Evolutionary conservation across 192 early-diverging fungal species (phyloP).

Genomic region (Backusella psychrophila): DNA sequence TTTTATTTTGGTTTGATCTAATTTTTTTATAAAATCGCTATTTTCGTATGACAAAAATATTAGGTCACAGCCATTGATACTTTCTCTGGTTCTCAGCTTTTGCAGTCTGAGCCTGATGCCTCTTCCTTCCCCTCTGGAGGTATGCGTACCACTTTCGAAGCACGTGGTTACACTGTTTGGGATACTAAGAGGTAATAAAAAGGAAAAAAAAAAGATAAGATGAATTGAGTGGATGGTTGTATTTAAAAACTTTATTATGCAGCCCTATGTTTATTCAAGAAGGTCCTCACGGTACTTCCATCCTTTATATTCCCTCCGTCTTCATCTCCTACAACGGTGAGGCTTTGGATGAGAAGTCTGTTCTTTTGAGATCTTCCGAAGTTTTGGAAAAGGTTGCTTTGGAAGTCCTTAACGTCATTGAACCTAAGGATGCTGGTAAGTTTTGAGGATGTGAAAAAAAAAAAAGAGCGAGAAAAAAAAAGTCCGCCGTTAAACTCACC

Average conservation of each 20-base stretch:
- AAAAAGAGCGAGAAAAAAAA: not conserved
- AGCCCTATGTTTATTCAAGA: conserved; percentile 94
- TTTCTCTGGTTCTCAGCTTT: conserved; percentile 94
- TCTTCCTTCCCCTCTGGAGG: conserved; percentile 99
- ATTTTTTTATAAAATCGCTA: not conserved
- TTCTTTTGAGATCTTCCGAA: conserved; percentile 89
- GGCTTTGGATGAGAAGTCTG: conserved; percentile 98
- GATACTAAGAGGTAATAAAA: conserved; percentile 66
- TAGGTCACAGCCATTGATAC: conserved; percentile 78
- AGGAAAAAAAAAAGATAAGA: not conserved
- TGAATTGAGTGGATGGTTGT: not conserved
- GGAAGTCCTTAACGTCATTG: conserved; percentile 77
- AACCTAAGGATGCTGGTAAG: conserved; percentile 36
- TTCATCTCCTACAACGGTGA: conserved; percentile 99
- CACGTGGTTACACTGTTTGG: conserved; percentile 99
- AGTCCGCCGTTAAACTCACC: not conserved
- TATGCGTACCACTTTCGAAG: conserved; percentile 97
- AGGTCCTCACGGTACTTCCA: conserved; percentile 87
- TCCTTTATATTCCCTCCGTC: conserved; percentile 96
- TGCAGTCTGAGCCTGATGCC: conserved; percentile 98
- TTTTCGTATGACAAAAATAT: not conserved
- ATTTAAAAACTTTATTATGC: not conserved
- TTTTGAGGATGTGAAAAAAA: not conserved
- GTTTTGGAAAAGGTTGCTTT: conserved; percentile 79
- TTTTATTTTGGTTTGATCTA: conserved; percentile 3